Conservation (phyloP, 495 filamentous ascomycete genomes). For the Podospora fimiseda region DNA sequence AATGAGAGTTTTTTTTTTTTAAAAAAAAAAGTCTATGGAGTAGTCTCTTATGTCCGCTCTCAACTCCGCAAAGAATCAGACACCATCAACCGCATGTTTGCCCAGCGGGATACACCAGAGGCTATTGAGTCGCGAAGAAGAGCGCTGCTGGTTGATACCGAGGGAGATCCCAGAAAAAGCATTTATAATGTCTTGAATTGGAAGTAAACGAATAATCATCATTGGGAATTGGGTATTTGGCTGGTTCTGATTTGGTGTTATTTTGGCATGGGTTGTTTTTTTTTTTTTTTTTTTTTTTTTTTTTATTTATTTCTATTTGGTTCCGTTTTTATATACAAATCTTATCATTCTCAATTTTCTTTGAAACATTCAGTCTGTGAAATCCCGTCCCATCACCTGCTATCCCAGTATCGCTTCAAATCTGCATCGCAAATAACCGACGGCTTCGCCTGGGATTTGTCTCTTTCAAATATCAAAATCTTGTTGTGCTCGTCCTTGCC, state of each 20-base stretch:
- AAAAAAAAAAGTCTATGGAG: not conserved
- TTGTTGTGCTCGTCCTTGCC: not conserved
- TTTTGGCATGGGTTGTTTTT: not conserved
- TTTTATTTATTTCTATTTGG: too few species aligned
- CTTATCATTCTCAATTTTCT: too few species aligned
- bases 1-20: not conserved
- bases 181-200: slow-evolving; percentile 2
- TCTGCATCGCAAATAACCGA: too few species aligned
- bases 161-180: not conserved
- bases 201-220: not conserved
- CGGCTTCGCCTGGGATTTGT: not conserved
- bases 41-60: not conserved
- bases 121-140: not conserved
- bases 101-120: not conserved
- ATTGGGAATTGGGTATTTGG: not conserved
- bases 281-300: too few species aligned
- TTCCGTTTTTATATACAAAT: too few species aligned
- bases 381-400: too few species aligned
- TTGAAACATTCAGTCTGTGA: too few species aligned
- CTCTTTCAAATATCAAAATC: not conserved
- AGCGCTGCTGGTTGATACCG: not conserved
- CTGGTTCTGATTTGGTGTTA: not conserved
- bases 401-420: too few species aligned
- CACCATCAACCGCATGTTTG: slow-evolving; percentile 1
- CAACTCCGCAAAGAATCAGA: not conserved